phyloP scores from a whole-genome alignment of 2,329 filamentous ascomycete species.

The Colletotrichum tabaci region DNA sequence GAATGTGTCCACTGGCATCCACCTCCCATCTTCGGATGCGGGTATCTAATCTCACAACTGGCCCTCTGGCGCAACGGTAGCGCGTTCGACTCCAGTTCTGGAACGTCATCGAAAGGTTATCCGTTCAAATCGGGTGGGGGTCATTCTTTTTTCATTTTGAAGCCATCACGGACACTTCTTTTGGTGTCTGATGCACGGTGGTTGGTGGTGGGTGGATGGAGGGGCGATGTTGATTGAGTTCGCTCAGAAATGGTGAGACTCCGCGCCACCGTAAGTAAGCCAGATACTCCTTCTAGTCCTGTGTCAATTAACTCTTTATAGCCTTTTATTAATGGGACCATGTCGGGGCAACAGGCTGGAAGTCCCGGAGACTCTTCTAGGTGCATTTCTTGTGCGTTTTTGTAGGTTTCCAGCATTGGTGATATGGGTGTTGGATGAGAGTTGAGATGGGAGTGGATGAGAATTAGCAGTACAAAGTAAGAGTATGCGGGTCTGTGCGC shows the following conservation, averaged over 20 bases:
- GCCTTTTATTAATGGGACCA: too few relatives aligned
- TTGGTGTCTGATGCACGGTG: too few relatives aligned
- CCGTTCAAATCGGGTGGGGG: constrained; percentile 18
- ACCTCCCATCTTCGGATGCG: not conserved
- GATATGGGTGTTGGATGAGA: not conserved
- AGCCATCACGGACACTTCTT: too few relatives aligned
- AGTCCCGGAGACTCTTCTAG: not conserved
- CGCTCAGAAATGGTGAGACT: too few relatives aligned
- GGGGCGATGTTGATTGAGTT: too few relatives aligned
- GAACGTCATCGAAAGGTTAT: constrained; percentile 13
- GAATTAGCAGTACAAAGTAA: not conserved
- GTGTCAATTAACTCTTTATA: too few relatives aligned
- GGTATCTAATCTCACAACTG: not conserved
- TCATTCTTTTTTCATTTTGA: not conserved
- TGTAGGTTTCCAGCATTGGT: not conserved
- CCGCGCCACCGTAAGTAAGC: too few relatives aligned
- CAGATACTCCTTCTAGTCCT: too few relatives aligned
- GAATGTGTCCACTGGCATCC: rapidly evolving
- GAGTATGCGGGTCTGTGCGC: not conserved
- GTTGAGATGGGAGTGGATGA: not conserved
- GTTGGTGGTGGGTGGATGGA: too few relatives aligned
- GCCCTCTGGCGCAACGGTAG: constrained; percentile 19
- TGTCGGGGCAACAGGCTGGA: too few relatives aligned
- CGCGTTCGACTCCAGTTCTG: constrained; percentile 12
- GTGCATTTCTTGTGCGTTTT: not conserved